Base-by-base conservation (phyloP, 2,329 filamentous ascomycete genomes). In the Botrytis paeoniae region DNA sequence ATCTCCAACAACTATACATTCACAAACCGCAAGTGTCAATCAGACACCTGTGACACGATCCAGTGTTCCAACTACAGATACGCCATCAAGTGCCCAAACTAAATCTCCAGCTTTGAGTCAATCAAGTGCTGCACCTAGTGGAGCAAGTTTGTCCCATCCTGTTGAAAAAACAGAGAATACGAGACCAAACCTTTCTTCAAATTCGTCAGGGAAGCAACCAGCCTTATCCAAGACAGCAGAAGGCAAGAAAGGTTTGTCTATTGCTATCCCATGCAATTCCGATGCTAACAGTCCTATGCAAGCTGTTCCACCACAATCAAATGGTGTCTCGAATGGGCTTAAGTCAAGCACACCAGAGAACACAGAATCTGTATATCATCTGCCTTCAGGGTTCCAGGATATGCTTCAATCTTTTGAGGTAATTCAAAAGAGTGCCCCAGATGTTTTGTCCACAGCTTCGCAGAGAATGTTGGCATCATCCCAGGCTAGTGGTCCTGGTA, bases 361-460 rank as follows among this genome's bases (percentile, higher is more conserved):
- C 60, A 79, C 88, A 74, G 93, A 98, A 82, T 96, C 93, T 20
- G 92, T 98, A 78, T 99, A 95, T 82, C 95, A 98, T 81, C 88
- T 99, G 54, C 96, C 96, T 6, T 89, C 94, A 10, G 94, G 93
- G 43, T 85, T 99, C 71, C 93, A 94, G 79, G 96, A 99, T 81
- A 86, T 99, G 48, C 89, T 98, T 29, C 93, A 97, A 73, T 94
- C 95, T 0, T 98, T 95, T 80, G 95, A 98, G 81, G 87, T 90
- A 22, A 93, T 93, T 2, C 85, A 88, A 8, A 86, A 76, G 37
- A 75, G 69, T 71, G 73, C 78, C 37, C 78, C 87, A 32, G 70
- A 72, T 51, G 63, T 64, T 60, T 69, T 72, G 12, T 89, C 92
- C 70, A 89, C 90, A 48, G 86, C 90, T 60, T 89, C 93, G 69